These are phyloP conservation scores for Eimeria sp. DNA, from an alignment of 169 alveolate genomes.

Conservation along the genomic window DNA sequence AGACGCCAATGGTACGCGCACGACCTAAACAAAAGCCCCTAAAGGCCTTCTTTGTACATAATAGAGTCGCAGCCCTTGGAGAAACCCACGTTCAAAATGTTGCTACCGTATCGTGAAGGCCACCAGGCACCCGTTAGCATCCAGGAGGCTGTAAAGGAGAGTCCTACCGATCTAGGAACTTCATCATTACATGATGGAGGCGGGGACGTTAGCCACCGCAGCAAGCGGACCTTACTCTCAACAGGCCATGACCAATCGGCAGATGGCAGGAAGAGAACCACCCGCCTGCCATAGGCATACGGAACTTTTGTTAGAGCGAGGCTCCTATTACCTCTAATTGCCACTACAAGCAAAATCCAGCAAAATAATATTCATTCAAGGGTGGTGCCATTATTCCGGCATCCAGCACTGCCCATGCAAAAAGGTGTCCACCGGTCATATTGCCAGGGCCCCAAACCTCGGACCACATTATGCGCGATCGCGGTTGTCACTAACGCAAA, in stretches of 20 bases:
- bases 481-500: slow-evolving; percentile 15
- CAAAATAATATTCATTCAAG: neutral
- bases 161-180: neutral
- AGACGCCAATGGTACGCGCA: slow-evolving; percentile 23
- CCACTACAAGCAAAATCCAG: neutral
- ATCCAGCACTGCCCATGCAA: slow-evolving; percentile 19
- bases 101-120: neutral
- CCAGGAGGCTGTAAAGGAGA: slow-evolving; percentile 34
- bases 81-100: neutral
- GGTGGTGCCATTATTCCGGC: neutral
- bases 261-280: slow-evolving; percentile 54
- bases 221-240: slow-evolving; percentile 38
- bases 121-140: neutral
- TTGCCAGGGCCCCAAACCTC: slow-evolving; percentile 13
- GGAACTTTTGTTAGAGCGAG: neutral
- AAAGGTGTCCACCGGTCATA: slow-evolving; percentile 2
- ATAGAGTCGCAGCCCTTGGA: neutral
- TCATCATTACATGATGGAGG: neutral
- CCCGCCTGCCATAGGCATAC: neutral
- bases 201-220: slow-evolving; percentile 1
- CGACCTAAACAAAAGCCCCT: neutral
- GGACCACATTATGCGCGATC: slow-evolving; percentile 5
- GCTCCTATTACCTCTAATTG: neutral
- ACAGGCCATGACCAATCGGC: slow-evolving; percentile 36
- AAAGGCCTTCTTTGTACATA: neutral